Evolutionary conservation across 805 yeast genomes (phyloP).

Genomic region (Kodamaea restingae): DNA sequence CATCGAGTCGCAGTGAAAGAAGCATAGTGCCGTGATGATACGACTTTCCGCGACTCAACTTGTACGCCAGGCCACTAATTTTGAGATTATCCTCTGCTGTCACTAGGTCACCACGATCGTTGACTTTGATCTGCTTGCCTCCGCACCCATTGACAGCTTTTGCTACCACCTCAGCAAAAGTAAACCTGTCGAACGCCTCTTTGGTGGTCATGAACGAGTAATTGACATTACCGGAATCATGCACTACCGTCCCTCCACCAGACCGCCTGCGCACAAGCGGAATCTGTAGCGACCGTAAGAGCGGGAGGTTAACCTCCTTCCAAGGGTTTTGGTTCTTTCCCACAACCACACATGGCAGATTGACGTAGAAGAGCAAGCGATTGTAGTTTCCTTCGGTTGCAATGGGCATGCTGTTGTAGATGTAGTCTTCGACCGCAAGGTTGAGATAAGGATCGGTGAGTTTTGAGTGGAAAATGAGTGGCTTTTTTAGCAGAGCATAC

Average conservation of each 20-base stretch:
- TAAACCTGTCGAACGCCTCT: conserved; percentile 56
- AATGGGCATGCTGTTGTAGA: conserved; percentile 62
- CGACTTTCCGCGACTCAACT: conserved; percentile 73
- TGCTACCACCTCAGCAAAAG: conserved; percentile 46
- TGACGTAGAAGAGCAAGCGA: conserved; percentile 68
- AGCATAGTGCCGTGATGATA: conserved; percentile 98
- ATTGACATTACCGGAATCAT: conserved; percentile 84
- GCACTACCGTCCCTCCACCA: conserved; percentile 98
- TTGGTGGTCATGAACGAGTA: conserved; percentile 76
- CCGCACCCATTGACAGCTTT: conserved; percentile 23
- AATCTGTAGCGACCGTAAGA: conserved; percentile 46
- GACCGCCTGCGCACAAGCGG: conserved; percentile 75
- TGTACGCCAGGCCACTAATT: conserved; percentile 91
- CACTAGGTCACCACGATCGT: conserved; percentile 77
- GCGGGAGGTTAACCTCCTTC: conserved; percentile 70
- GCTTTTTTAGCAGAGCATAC: conserved; percentile 18
- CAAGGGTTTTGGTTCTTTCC: conserved; percentile 97
- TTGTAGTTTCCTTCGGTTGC: conserved; percentile 28
- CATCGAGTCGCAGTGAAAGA: conserved; percentile 57
- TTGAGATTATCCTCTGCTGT: conserved; percentile 44
- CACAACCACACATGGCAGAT: conserved; percentile 82
- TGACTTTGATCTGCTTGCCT: conserved; percentile 42
- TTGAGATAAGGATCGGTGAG: conserved; percentile 68
- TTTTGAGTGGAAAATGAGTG: conserved; percentile 55
- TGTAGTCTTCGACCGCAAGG: conserved; percentile 75